Base-by-base conservation (phyloP, 2,329 filamentous ascomycete species). In the Pseudogymnoascus pannorum region DNA sequence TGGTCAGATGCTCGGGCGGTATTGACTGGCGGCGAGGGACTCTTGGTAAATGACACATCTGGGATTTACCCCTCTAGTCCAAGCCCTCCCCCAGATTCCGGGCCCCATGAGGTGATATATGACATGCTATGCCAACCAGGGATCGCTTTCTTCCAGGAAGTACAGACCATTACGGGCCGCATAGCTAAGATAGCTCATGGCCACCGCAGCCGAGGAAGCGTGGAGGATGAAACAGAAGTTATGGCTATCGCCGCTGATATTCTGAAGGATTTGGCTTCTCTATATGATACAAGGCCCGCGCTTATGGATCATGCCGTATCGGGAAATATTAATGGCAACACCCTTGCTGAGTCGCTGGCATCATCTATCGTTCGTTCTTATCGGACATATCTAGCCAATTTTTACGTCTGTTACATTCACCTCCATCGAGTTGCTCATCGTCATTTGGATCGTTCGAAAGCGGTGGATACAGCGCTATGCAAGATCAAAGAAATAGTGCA, bases 381-480 rank as follows among this genome's bases (percentile, higher is more conserved):
- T 64, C 73, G 80, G 33, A 80, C 79, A 2, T 82, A 81, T 66
- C 73, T 82, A 8, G 79, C 79, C 59, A 83, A 83, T 66, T 84
- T 80, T 68, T 78, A 81, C 64, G 79, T 80, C 8, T 79, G 77
- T 66, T 81, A 80, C 65, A 75, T 84, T 31, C 79, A 83, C 64
- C 74, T 84, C 3, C 81, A 84, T 64, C 75, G 81, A 2, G 80
- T 84, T 7, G 81, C 81, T 2, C 82, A 82, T 70, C 79, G 79
- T 65, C 74, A 72, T 16, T 73, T 83, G 5, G 80, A 81, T 1
- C 72, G 81, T 51, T 81, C 80, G 0, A 72, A 74, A 16, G 79
- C 82, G 61, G 75, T 79, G 1, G 68, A 68, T 1, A 75, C 77
- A 31, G 80, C 79, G 1, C 74, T 81, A 60, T 68, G 69, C 18